phyloP scores from a whole-genome alignment of 257 asterid species.

The Solanum pennellii region DNA sequence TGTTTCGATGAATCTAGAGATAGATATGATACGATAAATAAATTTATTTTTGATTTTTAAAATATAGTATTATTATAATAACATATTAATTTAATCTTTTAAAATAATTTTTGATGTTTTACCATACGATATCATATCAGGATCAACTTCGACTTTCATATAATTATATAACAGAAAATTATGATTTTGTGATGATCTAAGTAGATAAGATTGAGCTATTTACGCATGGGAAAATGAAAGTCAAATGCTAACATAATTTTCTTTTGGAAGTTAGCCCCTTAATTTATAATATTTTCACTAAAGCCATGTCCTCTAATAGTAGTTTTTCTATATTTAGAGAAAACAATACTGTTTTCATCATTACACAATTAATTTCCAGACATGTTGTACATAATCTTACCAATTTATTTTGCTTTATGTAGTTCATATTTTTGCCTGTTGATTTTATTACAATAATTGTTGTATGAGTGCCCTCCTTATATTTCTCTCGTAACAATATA shows the following conservation, averaged over 20 bases:
- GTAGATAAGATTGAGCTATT: not conserved
- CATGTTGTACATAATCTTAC: not conserved
- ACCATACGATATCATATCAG: too few species aligned
- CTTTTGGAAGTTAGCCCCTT: not conserved
- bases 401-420: not conserved
- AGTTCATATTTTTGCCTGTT: too few species aligned
- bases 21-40: not conserved
- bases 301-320: not conserved
- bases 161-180: not conserved
- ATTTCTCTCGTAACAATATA: too few species aligned
- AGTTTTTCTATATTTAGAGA: not conserved
- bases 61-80: too few species aligned
- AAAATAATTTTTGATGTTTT: too few species aligned
- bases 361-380: not conserved
- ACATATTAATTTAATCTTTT: too few species aligned
- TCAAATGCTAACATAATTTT: not conserved
- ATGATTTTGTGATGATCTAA: not conserved
- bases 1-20: not conserved
- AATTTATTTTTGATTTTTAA: too few species aligned
- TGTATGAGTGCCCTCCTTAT: not conserved
- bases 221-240: not conserved
- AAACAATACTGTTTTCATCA: not conserved
- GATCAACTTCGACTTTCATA: not conserved
- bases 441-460: not conserved
- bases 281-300: not conserved